A percentile compares a stretch with the other conserved stretches of the same genome.
These are phyloP conservation scores for Bruguiera hainesii DNA, from an alignment of 441 rosid species.

Conservation along the genomic window DNA sequence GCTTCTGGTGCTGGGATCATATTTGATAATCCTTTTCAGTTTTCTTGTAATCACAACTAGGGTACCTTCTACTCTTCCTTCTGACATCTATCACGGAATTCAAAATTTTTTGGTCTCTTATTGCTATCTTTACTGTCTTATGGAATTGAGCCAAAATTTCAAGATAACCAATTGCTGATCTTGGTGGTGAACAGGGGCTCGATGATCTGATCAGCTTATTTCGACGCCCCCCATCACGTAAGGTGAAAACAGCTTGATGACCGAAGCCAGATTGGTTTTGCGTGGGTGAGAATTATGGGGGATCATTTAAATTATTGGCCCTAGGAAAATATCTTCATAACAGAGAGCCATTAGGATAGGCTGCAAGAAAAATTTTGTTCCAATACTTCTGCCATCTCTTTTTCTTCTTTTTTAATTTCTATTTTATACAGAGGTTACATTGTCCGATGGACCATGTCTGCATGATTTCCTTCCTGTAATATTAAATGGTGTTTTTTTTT, in stretches of 20 bases:
- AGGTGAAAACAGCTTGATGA: slow-evolving; percentile 70
- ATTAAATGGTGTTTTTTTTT: background rate
- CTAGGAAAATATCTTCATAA: slow-evolving; percentile 22
- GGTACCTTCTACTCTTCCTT: slow-evolving; percentile 40
- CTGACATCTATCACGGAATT: background rate
- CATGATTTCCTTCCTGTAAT: background rate
- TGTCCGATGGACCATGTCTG: background rate
- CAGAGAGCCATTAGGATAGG: slow-evolving; percentile 14
- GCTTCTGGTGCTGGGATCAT: slow-evolving; percentile 89
- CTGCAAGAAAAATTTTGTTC: slow-evolving; percentile 23
- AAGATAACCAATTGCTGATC: slow-evolving; percentile 1
- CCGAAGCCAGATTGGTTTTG: slow-evolving; percentile 5
- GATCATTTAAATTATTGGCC: slow-evolving; percentile 13
- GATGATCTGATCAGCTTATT: slow-evolving; percentile 95
- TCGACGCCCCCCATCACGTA: slow-evolving; percentile 89
- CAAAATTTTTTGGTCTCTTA: background rate
- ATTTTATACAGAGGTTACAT: background rate
- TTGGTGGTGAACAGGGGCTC: slow-evolving; percentile 58
- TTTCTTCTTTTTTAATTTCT: background rate
- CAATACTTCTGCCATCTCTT: background rate
- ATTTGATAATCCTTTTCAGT: slow-evolving; percentile 83
- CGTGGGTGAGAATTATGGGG: slow-evolving; percentile 17
- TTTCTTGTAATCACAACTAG: slow-evolving; percentile 91
- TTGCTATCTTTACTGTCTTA: background rate
- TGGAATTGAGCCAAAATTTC: background rate